Evolutionary conservation across 805 yeast genomes (phyloP), one percentile per base, ranked within the genome.

Genomic region (Wickerhamomyces canadensis): DNA sequence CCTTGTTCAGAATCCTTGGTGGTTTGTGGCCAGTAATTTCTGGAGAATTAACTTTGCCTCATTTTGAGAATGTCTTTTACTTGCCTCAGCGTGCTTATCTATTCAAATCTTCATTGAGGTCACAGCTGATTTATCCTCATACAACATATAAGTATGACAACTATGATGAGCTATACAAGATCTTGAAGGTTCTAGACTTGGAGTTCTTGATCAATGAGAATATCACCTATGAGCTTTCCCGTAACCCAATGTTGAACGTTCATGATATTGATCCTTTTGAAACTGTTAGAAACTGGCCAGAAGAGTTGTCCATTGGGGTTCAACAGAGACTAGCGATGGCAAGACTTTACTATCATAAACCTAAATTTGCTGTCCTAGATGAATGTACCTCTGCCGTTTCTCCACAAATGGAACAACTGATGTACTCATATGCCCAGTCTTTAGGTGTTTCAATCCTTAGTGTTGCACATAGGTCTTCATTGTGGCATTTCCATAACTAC

Each of bases 341-440:
- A 3, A 73, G 97, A 52, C 69, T 89, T 60, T 89, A 84, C 55
- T 89, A 88, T 56, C 96, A 89, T 60, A 72, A 74, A 51, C 98
- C 98, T 2, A 83, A 78, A 58, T 89, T 88, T 68, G 98, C 98
- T 0, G 95, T 89, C 19, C 67, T 89, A 46, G 98, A 89, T 62
- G 98, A 89, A 65, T 89, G 96, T 60, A 89, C 98, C 1, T 86
- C 96, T 4, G 91, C 95, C 1, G 95, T 89, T 2, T 80, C 96
- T 0, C 85, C 93, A 10, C 84, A 83, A 42, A 81, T 88, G 77
- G 98, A 89, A 57, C 86, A 83, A 44, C 78, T 80, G 50, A 88
- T 91, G 85, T 89, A 89, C 54, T 61, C 77, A 35, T 82, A 83
- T 52, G 96, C 96, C 0, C 84, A 83, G 55, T 66, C 70, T 14